phyloP scores from a whole-genome alignment of 169 alveolate species.

The Plasmodium coatneyi region DNA sequence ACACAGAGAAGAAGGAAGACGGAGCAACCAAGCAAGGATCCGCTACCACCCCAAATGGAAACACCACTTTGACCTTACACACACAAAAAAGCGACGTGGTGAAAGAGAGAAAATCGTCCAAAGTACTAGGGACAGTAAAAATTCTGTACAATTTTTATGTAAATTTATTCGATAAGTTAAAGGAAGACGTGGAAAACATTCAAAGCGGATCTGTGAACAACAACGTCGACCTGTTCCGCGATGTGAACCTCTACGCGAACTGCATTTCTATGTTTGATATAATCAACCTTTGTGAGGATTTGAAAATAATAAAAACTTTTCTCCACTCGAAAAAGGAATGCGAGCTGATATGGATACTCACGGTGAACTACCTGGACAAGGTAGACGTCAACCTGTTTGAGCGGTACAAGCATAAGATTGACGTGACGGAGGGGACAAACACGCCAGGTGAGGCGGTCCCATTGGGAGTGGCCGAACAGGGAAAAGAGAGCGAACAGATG shows the following conservation, averaged over 20 bases:
- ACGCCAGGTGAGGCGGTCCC: not conserved
- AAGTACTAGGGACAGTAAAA: constrained; percentile 49
- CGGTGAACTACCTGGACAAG: constrained; percentile 48
- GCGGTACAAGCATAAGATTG: constrained; percentile 42
- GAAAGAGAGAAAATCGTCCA: constrained; percentile 3
- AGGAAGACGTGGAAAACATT: constrained; percentile 56
- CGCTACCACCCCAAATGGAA: not conserved
- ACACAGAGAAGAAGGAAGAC: not conserved
- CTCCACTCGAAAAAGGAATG: constrained; percentile 60
- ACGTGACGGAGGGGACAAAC: not conserved
- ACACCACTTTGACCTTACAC: not conserved
- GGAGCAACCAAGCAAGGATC: not conserved
- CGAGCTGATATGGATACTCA: constrained; percentile 61
- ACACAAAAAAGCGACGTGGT: constrained; percentile 5
- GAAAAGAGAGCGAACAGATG: not conserved
- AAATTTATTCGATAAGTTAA: constrained; percentile 49
- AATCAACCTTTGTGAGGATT: constrained; percentile 49
- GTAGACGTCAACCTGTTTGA: constrained; percentile 27
- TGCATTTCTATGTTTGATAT: constrained; percentile 56
- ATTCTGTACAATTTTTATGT: constrained; percentile 57
- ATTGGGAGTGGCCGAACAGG: not conserved
- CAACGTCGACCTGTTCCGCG: constrained; percentile 32
- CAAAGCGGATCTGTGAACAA: constrained; percentile 9
- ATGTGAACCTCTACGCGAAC: constrained; percentile 26
- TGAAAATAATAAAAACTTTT: constrained; percentile 46